Percentiles rank a stretch among this genome's conserved stretches.
These are phyloP conservation scores for Diaporthe amygdali DNA, from an alignment of 2,329 filamentous ascomycete genomes.

Conservation along the genomic window DNA sequence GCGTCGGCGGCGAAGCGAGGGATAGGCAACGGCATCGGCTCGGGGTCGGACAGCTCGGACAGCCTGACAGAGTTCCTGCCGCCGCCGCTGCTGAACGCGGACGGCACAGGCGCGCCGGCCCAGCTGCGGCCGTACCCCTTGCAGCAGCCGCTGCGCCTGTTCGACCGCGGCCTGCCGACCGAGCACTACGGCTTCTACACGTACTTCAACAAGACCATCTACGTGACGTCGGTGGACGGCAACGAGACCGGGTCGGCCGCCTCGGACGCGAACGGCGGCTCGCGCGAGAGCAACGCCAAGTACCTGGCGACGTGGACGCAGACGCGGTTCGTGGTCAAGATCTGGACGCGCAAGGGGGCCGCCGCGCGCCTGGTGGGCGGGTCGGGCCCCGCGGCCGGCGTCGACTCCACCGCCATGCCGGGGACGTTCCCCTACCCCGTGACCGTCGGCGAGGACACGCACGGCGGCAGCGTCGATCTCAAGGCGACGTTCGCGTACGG, in stretches of 20 bases:
- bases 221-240: slow-evolving; percentile 65
- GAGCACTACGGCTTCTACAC: slow-evolving; percentile 96
- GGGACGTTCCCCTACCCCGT: slow-evolving; percentile 70
- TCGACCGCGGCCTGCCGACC: slow-evolving; percentile 77
- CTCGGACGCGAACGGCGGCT: slow-evolving; percentile 61
- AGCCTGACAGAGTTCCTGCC: slow-evolving; percentile 65
- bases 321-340: slow-evolving; percentile 67
- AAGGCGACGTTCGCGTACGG: slow-evolving; percentile 62
- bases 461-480: slow-evolving; percentile 58
- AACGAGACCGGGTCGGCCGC: slow-evolving; percentile 44
- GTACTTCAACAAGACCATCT: slow-evolving; percentile 88
- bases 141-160: slow-evolving; percentile 83
- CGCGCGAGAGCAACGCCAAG: slow-evolving; percentile 56
- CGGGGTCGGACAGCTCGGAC: slow-evolving; percentile 32
- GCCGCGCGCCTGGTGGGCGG: slow-evolving; percentile 46
- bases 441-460: slow-evolving; percentile 65
- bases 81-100: slow-evolving; percentile 62
- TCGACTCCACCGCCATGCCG: slow-evolving; percentile 45
- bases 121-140: slow-evolving; percentile 72
- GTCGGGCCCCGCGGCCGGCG: slow-evolving; percentile 33
- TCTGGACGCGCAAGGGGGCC: slow-evolving; percentile 61
- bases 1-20: slow-evolving; percentile 32
- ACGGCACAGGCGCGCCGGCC: slow-evolving; percentile 76
- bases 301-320: slow-evolving; percentile 64
- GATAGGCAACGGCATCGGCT: slow-evolving; percentile 29